Base-by-base conservation (phyloP, 2,329 filamentous ascomycete genomes). In the Diplocarpon rosae region DNA sequence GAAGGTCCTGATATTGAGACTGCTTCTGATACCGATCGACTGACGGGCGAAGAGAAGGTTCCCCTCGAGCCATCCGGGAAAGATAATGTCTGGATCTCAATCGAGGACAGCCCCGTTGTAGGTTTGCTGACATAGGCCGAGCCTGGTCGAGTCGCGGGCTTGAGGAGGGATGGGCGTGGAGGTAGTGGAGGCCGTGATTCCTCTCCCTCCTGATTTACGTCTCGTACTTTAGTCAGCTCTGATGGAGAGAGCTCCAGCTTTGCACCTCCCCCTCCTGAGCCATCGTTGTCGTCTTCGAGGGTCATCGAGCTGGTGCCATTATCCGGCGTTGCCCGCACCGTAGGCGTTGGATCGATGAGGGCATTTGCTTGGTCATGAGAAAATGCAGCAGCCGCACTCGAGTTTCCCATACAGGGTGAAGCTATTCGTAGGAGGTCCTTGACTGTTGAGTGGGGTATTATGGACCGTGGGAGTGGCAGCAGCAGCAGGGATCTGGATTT, bases 71-170 rank as follows among this genome's bases (percentile, higher is more conserved):
- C 78, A 60, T 86, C 84, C 10, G 78, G 78, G 51, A 84, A 82
- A 1, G 80, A 79, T 39, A 89, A 71, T 0, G 83, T 85, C 55
- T 86, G 83, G 44, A 89, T 81, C 53, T 90, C 88, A 50, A 88
- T 73, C 13, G 86, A 75, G 0, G 87, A 90, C 12, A 96, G 60
- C 9, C 88, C 88, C 1, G 88, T 95, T 3, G 89, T 95, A 38
- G 90, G 78, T 47, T 78, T 79, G 11, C 32, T 32, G 1, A 83
- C 79, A 51, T 68, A 70, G 10, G 48, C 55, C 31, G 63, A 65
- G 51, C 64, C 40, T 27, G 55, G 51, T 13, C 47, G 46, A 12
- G 52, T 46, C 33, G 45, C 17, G 31, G 37, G 37, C 30, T 54
- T 45, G 5, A 55, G 44, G 9, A 67, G 57, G 29, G 60, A 64